Conservation (phyloP, 73 alveolate species). For the Diophrys appendiculata region DNA sequence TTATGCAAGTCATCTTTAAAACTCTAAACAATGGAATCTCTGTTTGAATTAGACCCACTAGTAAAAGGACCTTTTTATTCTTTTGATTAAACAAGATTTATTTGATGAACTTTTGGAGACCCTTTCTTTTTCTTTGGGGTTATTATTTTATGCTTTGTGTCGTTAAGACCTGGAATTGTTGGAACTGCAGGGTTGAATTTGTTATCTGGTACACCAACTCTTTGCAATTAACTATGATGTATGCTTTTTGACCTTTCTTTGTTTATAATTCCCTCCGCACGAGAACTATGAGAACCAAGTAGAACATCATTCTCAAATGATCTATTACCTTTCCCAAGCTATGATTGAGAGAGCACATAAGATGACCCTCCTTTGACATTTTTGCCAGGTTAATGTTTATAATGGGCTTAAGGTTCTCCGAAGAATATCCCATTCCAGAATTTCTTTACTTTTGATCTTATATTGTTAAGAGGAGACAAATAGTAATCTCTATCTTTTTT, state of each 20-base stretch:
- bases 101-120: neutral
- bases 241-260: neutral
- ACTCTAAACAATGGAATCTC: neutral
- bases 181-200: neutral
- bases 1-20: neutral
- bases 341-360: too few species aligned
- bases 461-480: neutral
- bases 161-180: neutral
- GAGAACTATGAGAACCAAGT: neutral
- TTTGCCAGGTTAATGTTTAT: too few species aligned
- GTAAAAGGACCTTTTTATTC: neutral
- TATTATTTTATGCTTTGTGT: too few species aligned
- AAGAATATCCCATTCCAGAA: neutral
- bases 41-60: too few species aligned
- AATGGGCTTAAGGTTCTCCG: too few species aligned
- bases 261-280: neutral
- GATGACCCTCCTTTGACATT: too few species aligned
- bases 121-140: neutral
- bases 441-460: neutral
- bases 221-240: neutral
- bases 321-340: neutral
- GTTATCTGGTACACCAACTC: neutral
- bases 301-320: neutral
- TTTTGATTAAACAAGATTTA: too few species aligned
- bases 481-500: neutral